phyloP scores from a whole-genome alignment of 2,329 filamentous ascomycete genomes.

The Coniochaeta pulveracea region DNA sequence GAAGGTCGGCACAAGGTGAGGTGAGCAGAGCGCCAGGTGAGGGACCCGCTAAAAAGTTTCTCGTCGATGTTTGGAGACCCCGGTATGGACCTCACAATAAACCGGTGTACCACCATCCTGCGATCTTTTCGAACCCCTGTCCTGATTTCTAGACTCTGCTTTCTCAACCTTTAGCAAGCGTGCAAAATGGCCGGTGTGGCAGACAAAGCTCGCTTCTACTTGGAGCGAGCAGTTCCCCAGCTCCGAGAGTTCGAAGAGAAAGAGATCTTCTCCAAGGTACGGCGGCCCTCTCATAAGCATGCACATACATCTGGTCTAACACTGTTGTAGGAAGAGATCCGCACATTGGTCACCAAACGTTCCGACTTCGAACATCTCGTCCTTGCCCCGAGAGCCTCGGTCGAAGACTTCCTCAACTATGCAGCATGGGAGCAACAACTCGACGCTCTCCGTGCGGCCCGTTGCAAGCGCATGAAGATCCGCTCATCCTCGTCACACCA shows the following conservation, averaged over 20 bases:
- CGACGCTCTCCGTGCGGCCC: conserved; percentile 69
- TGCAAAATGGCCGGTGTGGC: conserved; percentile 64
- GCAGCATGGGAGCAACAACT: conserved; percentile 59
- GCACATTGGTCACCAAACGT: conserved; percentile 76
- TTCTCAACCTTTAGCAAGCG: background rate
- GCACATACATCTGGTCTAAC: conserved; percentile 2
- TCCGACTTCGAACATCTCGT: conserved; percentile 90
- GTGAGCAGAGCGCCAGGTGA: background rate
- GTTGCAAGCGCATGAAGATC: conserved; percentile 70
- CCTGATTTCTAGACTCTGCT: too few species aligned
- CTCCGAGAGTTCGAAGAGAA: conserved; percentile 87
- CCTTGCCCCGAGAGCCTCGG: conserved; percentile 65
- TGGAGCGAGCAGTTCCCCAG: conserved; percentile 86
- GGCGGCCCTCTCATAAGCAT: conserved; percentile 8
- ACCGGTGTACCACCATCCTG: too few species aligned
- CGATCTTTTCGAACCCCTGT: too few species aligned
- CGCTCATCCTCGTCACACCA: conserved; percentile 55
- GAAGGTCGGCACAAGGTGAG: too few species aligned
- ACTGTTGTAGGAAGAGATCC: conserved; percentile 65
- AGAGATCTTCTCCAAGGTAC: conserved; percentile 73
- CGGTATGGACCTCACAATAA: too few species aligned
- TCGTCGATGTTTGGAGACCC: too few species aligned
- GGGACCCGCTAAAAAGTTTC: conserved; percentile 18
- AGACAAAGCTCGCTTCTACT: conserved; percentile 90
- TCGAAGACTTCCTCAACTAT: conserved; percentile 76